phyloP scores from a whole-genome alignment of 1,284 basidiomycete genomes.

The Heterobasidion parviporum region DNA sequence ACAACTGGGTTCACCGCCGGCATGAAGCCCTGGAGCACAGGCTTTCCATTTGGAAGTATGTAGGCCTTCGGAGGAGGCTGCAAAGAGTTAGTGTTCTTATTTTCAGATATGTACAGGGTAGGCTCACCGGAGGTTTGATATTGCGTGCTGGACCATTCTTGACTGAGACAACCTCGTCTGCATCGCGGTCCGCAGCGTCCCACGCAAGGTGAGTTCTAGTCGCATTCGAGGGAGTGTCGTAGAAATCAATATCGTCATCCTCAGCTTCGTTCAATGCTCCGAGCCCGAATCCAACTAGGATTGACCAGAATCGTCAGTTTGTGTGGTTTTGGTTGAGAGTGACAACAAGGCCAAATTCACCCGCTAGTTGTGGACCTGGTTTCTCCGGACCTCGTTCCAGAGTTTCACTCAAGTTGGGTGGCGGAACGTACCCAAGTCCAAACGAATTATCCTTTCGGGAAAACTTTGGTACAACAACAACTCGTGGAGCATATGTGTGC shows the following conservation, averaged over 20 bases:
- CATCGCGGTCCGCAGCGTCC: conserved; percentile 53
- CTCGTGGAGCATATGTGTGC: conserved; percentile 81
- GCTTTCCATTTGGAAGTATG: conserved; percentile 55
- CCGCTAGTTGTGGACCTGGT: conserved; percentile 51
- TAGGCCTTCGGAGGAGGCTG: conserved; percentile 4
- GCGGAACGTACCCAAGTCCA: conserved; percentile 75
- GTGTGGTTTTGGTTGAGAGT: background rate
- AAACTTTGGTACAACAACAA: conserved; percentile 59
- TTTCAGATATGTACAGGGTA: background rate
- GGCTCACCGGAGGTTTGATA: background rate
- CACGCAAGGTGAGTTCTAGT: conserved; percentile 59
- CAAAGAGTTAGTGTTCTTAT: background rate
- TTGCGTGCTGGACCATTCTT: conserved; percentile 14
- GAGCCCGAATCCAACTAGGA: conserved; percentile 71
- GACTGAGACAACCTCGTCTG: conserved; percentile 47
- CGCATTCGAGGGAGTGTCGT: conserved; percentile 37
- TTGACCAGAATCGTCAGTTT: background rate
- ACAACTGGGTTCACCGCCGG: conserved; percentile 60
- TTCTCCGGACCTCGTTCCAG: conserved; percentile 25
- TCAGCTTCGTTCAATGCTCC: conserved; percentile 84
- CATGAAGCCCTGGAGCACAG: conserved; percentile 70
- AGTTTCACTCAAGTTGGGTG: conserved; percentile 55
- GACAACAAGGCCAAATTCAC: conserved; percentile 21
- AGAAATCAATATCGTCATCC: conserved; percentile 85
- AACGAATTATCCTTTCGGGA: conserved; percentile 66